Conservation (phyloP, 441 rosid genomes). For the Flueggea neowawraea region DNA sequence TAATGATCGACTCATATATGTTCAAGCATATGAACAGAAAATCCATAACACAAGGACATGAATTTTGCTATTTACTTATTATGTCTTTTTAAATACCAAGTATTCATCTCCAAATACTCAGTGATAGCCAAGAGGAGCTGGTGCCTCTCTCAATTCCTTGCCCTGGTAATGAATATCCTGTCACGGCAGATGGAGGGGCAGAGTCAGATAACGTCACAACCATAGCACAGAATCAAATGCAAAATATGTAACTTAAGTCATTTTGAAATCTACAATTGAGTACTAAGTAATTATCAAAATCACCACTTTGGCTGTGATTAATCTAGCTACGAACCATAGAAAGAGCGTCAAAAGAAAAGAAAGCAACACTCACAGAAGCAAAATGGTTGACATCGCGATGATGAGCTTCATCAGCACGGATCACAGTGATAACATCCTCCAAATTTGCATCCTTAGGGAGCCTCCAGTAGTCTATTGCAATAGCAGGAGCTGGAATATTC, state of each 20-base stretch:
- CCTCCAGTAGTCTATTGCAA: constrained; percentile 95
- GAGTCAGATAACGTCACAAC: not conserved
- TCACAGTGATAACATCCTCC: constrained; percentile 67
- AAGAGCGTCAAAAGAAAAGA: not conserved
- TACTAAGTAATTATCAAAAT: too few species aligned
- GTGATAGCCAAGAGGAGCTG: constrained; percentile 77
- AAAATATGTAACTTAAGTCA: too few species aligned
- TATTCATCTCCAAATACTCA: constrained; percentile 8
- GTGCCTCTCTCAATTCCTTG: constrained; percentile 59
- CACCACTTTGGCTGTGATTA: too few species aligned
- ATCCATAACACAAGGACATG: too few species aligned
- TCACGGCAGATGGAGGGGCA: not conserved
- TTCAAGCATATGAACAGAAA: too few species aligned
- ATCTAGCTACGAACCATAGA: too few species aligned
- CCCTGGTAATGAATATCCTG: constrained; percentile 83
- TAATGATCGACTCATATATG: too few species aligned
- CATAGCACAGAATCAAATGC: not conserved
- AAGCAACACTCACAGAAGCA: constrained; percentile 24
- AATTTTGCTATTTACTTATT: too few species aligned
- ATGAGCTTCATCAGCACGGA: constrained; percentile 92
- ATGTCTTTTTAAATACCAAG: too few species aligned
- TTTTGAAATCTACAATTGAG: too few species aligned
- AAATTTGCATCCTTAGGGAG: constrained; percentile 58
- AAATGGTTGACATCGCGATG: constrained; percentile 94
- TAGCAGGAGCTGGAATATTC: constrained; percentile 83